Base-by-base conservation (phyloP, 257 asterid species). In the Thymus quinquecostatus region DNA sequence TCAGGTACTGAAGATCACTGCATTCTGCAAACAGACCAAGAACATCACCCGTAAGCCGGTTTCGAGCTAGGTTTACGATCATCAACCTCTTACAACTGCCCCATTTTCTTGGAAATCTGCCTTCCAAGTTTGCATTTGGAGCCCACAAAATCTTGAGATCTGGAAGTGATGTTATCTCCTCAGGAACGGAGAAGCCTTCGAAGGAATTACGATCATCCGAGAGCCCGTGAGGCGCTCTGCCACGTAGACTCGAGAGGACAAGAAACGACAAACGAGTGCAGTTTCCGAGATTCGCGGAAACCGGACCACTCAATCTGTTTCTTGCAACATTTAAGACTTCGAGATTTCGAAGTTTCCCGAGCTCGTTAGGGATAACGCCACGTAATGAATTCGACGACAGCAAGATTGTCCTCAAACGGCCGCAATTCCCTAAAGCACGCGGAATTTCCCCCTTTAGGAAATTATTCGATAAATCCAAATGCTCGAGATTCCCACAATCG, bases 161-260 rank as follows among this genome's bases (percentile, higher is more conserved):
- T 8, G 84, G 82, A 73, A 81, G 79, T 45, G 59, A 28, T 6
- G 84, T 63, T 34, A 84, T 79, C 68, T 76, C 81, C 28, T 68
- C 60, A 32, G 78, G 82, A 76, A 84, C 33, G 54, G 79, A 34
- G 12, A 44, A 44, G 54, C 88, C 88, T 63, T 73, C 33, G 54
- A 78, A 84, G 10, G 68, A 70, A 41, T 84, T 84, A 63, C 56
- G 10, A 5, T 76, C 79, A 66, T 13, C 48, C 44, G 49, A 57
- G 40, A 70, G 43, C 49, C 73, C 47, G 27, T 1, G 69, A 54
- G 82, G 55, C 50, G 40, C 56, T 63, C 63, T 66, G 30, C 82
- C 86, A 73, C 74, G 57, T 76, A 84, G 82, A 32, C 34, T 66
- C 27, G 89, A 71, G n/a, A 84, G 84, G 79, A 82, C 79, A 70